Evolutionary conservation across 208 protist species (phyloP).

Genomic region (Leishmania tarentolae): DNA sequence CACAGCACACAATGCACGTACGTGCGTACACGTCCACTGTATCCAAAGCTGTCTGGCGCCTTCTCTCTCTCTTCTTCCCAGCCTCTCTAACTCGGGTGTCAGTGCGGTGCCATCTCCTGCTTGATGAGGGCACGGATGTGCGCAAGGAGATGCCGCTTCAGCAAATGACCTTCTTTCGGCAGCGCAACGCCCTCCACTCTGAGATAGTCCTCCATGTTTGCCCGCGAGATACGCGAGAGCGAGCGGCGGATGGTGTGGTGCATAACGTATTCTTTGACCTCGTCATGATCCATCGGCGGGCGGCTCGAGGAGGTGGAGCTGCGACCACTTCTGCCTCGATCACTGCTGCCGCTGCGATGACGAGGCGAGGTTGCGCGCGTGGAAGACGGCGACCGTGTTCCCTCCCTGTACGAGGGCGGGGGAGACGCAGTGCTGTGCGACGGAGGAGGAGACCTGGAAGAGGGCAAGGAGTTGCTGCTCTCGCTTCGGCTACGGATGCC

Average conservation of each 20-base stretch:
- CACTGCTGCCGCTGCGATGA: not conserved
- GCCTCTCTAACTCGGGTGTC: not conserved
- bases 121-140: constrained; percentile 50
- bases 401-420: constrained; percentile 7
- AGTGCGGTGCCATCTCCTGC: not conserved
- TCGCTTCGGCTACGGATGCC: not conserved
- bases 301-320: constrained; percentile 7
- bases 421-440: constrained; percentile 2
- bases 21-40: not conserved
- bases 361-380: not conserved
- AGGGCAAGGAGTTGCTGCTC: not conserved
- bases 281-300: constrained; percentile 32
- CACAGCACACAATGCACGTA: not conserved
- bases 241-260: constrained; percentile 51
- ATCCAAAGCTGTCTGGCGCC: not conserved
- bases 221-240: constrained; percentile 34
- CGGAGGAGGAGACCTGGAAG: not conserved
- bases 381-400: constrained; percentile 13
- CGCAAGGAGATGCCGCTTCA: constrained; percentile 63
- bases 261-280: constrained; percentile 50
- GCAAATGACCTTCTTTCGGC: constrained; percentile 21
- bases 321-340: not conserved
- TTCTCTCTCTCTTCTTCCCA: not conserved
- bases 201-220: constrained; percentile 44
- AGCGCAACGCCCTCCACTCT: constrained; percentile 37